Percentiles rank a stretch among this genome's conserved stretches.
These are phyloP conservation scores for Fusarium nygamai DNA, from an alignment of 2,329 filamentous ascomycete species.

Conservation along the genomic window DNA sequence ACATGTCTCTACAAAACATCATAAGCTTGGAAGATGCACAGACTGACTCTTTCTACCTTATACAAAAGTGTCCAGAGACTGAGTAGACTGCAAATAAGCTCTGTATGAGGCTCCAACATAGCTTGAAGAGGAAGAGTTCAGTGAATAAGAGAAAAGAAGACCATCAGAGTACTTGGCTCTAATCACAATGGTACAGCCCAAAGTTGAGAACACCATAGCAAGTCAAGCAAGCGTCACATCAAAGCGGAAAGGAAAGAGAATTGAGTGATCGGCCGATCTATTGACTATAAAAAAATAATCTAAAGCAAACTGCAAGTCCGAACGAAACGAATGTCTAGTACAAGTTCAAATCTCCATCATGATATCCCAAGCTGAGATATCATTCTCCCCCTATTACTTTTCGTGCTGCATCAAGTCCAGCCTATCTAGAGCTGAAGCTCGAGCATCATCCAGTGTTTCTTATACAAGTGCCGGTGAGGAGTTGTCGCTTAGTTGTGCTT, in stretches of 20 bases:
- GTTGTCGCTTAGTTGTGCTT: background rate
- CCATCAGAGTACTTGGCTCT: accelerated
- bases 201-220: too few relatives aligned
- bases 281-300: background rate
- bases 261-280: conserved; percentile 17
- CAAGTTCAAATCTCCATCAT: background rate
- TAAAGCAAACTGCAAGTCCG: background rate
- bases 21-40: accelerated
- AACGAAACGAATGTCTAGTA: background rate
- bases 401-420: background rate
- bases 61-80: too few relatives aligned
- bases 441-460: background rate
- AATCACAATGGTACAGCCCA: background rate
- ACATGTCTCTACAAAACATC: accelerated
- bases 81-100: background rate
- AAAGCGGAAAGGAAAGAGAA: accelerated
- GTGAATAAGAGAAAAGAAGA: background rate
- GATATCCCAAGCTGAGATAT: too few relatives aligned
- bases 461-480: background rate
- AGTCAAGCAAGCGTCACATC: accelerated
- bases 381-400: background rate
- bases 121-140: accelerated
- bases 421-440: too few relatives aligned
- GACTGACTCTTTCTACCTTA: accelerated
- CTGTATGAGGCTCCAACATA: background rate